Evolutionary conservation across 352 stramenopile genomes (phyloP).

Genomic region (Pythium biforme): DNA sequence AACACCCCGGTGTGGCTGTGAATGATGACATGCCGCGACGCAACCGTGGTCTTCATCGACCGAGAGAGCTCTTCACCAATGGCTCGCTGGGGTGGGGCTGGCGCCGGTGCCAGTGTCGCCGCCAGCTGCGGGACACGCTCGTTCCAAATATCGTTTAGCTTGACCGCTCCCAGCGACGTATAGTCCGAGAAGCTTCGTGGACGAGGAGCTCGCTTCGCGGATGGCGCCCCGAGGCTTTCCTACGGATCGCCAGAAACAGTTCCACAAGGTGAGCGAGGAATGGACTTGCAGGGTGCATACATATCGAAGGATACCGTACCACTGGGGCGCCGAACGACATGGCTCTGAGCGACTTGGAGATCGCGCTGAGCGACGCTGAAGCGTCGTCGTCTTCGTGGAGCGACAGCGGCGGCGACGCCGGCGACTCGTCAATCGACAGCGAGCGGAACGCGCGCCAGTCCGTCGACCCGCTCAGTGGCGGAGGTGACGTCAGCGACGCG

Average conservation of each 20-base stretch:
- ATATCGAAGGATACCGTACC: constrained; percentile 10
- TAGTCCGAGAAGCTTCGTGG: constrained; percentile 76
- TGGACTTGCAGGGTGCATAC: too few species aligned
- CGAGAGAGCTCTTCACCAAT: constrained; percentile 43
- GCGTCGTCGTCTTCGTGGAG: constrained; percentile 22
- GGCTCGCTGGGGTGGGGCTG: background rate
- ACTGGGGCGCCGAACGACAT: constrained; percentile 33
- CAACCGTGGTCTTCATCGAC: constrained; percentile 52
- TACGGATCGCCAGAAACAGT: background rate
- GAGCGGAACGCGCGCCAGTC: constrained; percentile 40
- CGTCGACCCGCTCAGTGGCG: constrained; percentile 6
- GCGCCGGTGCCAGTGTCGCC: too few species aligned
- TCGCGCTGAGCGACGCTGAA: constrained; percentile 37
- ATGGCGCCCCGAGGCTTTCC: constrained; percentile 5
- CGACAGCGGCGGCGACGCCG: constrained; percentile 19
- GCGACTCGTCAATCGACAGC: constrained; percentile 37
- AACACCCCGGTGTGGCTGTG: constrained; percentile 38
- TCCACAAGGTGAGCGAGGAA: background rate
- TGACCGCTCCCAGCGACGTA: constrained; percentile 34
- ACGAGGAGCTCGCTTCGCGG: constrained; percentile 24
- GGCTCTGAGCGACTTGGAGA: constrained; percentile 48
- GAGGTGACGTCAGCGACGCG: constrained; percentile 12
- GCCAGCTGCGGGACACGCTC: constrained; percentile 16
- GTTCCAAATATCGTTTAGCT: constrained; percentile 29
- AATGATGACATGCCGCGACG: constrained; percentile 69